Percentiles rank a stretch among this genome's conserved stretches.
Conservation (phyloP, 176 grass and related monocot species). For the Lolium perenne region DNA sequence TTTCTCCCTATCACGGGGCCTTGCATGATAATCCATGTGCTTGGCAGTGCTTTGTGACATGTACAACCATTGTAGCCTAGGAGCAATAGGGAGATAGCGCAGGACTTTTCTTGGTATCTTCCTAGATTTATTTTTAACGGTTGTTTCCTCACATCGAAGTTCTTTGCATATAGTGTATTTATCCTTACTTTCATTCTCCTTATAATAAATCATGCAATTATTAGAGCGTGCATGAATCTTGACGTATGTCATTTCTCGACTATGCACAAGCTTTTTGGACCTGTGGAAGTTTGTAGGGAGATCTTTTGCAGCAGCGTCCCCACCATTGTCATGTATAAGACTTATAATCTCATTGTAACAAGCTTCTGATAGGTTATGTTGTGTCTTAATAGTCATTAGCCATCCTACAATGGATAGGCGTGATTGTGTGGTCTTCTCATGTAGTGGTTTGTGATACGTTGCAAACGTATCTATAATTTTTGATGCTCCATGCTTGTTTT, state of each 20-base stretch:
- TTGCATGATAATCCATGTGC: too few relatives aligned
- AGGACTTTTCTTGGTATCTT: background rate
- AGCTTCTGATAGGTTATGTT: too few relatives aligned
- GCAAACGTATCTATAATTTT: too few relatives aligned
- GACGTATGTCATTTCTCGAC: background rate
- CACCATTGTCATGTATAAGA: background rate
- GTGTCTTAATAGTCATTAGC: too few relatives aligned
- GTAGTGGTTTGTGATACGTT: too few relatives aligned
- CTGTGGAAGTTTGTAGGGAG: constrained; percentile 9
- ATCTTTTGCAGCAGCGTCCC: background rate
- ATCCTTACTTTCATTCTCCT: too few relatives aligned
- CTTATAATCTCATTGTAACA: constrained; percentile 10
- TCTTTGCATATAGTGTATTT: background rate
- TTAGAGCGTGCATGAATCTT: background rate
- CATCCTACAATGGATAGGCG: too few relatives aligned
- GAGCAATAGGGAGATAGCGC: background rate
- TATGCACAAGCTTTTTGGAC: constrained; percentile 3
- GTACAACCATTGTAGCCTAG: background rate
- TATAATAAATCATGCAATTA: background rate
- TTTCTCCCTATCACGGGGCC: too few relatives aligned
- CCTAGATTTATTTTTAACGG: background rate
- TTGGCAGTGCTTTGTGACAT: too few relatives aligned
- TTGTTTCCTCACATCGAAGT: background rate
- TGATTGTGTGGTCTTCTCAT: too few relatives aligned
- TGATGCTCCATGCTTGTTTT: too few relatives aligned